Evolutionary conservation across 2,329 filamentous ascomycete genomes (phyloP).

Genomic region (Trichophaea hybrida): DNA sequence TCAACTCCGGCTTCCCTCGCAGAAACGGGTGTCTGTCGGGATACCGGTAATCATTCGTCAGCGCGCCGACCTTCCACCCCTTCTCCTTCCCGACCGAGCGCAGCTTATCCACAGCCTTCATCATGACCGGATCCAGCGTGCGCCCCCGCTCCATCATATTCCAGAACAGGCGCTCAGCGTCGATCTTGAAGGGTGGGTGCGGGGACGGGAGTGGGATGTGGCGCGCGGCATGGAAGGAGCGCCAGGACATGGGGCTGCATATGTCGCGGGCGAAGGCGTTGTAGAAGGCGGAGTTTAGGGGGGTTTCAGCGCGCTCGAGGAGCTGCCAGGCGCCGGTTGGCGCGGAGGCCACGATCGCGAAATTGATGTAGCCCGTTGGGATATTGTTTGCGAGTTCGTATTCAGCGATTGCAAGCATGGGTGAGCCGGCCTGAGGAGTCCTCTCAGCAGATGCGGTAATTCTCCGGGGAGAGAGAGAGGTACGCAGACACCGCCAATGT

Average conservation of each 20-base stretch:
- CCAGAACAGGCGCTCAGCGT: slow-evolving; percentile 70
- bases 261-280: slow-evolving; percentile 61
- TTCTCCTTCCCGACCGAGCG: slow-evolving; percentile 50
- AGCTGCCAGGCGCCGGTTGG: slow-evolving; percentile 72
- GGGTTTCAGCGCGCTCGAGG: slow-evolving; percentile 70
- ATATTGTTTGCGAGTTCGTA: slow-evolving; percentile 68
- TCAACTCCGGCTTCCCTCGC: slow-evolving; percentile 49
- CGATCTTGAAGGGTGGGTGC: slow-evolving; percentile 55
- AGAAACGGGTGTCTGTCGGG: slow-evolving; percentile 57
- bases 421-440: slow-evolving; percentile 39
- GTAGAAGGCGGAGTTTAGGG: slow-evolving; percentile 63
- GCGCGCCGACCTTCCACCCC: slow-evolving; percentile 46
- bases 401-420: slow-evolving; percentile 83
- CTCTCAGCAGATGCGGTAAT: slow-evolving; percentile 2
- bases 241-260: slow-evolving; percentile 52
- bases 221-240: slow-evolving; percentile 41
- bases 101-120: slow-evolving; percentile 60
- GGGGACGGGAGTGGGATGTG: slow-evolving; percentile 8
- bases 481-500: slow-evolving; percentile 95
- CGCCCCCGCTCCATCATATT: slow-evolving; percentile 71
- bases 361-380: slow-evolving; percentile 81
- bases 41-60: slow-evolving; percentile 84
- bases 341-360: slow-evolving; percentile 63
- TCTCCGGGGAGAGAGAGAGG: slow-evolving; percentile 33
- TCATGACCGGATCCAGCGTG: slow-evolving; percentile 72